Evolutionary conservation across 2,329 filamentous ascomycete species (phyloP), one percentile per base, ranked within the genome.

Genomic region (Colletotrichum lupini): DNA sequence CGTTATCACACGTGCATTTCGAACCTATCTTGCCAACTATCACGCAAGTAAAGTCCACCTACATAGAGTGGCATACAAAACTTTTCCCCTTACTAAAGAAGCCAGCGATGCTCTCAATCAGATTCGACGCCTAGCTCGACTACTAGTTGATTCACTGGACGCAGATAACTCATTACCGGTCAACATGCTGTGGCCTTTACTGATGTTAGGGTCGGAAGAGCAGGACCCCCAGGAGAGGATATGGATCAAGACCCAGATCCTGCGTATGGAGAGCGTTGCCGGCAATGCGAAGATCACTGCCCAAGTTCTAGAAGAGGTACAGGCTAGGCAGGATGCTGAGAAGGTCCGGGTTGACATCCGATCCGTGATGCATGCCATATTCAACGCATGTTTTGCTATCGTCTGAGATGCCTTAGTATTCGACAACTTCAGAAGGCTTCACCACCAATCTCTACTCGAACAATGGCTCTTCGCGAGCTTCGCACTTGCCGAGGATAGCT

Each of bases 201-300:
- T 90, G 53, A 88, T 91, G 85, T 82, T 87, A 74, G 88, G 88
- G 0, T 85, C 84, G 9, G 88, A 91, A 76, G 88, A 89, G 74
- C 85, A 88, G n/a, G 84, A 86, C 59, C 53, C 78, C 0, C 81
- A 82, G 5, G 86, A 89, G 76, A 81, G 87, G 59, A 78, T 75
- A 6, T 89, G 88, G 88, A 89, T 91, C 67, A 81, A 84, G 35
- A 78, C 82, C 6, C 84, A 87, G 69, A 88, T 90, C 22, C 79
- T 85, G 59, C 78, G 81, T 14, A 87, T 87, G 84, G 83, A 86
- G 72, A 82, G 82, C 62, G 84, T 87, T 4, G 83, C 84, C 0
- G 81, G 82, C 22, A 85, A 86, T 74, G 82, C 84, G 2, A 78
- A 80, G 53, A 86, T 86, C 75, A 87, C 84, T 19, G 84, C 84